A percentile compares a stretch with the other conserved stretches of the same genome.
These are phyloP conservation scores for Sugiyamaella chiloensis DNA, from an alignment of 805 yeast species.

Conservation along the genomic window DNA sequence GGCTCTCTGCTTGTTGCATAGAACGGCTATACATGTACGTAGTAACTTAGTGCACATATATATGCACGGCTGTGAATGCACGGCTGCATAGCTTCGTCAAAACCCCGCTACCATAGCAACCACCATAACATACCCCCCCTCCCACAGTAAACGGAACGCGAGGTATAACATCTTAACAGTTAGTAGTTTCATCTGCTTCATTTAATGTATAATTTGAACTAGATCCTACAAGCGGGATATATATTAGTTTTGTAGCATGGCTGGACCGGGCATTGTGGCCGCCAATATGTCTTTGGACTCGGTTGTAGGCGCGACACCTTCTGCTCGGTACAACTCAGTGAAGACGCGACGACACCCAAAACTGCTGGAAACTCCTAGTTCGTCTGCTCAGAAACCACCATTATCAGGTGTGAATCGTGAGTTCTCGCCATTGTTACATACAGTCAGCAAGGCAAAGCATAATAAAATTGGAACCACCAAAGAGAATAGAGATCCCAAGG, in stretches of 20 bases:
- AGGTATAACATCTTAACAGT: no score
- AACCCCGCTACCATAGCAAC: no score
- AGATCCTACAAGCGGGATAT: no score
- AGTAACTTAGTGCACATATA: no score
- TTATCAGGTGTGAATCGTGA: constrained; percentile 13
- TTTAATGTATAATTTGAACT: no score
- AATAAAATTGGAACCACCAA: neutral
- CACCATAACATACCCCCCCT: no score
- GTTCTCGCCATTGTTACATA: constrained; percentile 20
- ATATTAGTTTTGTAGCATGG: neutral
- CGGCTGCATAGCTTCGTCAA: no score
- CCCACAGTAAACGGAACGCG: no score
- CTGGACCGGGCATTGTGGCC: neutral
- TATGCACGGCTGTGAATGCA: no score
- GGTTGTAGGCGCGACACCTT: constrained; percentile 3
- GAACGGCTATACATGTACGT: no score
- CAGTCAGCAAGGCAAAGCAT: constrained; percentile 12
- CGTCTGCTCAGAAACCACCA: constrained; percentile 5
- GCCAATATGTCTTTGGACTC: constrained; percentile 1
- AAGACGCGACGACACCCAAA: constrained; percentile 9
- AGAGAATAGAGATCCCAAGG: constrained; percentile 1
- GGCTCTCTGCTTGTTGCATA: no score
- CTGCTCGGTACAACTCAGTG: neutral
- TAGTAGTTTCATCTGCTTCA: no score
- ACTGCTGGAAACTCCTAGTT: constrained; percentile 12